Evolutionary conservation across 345 rosid genomes (phyloP), one percentile per base, ranked within the genome.

Genomic region (Citrus reticulata): DNA sequence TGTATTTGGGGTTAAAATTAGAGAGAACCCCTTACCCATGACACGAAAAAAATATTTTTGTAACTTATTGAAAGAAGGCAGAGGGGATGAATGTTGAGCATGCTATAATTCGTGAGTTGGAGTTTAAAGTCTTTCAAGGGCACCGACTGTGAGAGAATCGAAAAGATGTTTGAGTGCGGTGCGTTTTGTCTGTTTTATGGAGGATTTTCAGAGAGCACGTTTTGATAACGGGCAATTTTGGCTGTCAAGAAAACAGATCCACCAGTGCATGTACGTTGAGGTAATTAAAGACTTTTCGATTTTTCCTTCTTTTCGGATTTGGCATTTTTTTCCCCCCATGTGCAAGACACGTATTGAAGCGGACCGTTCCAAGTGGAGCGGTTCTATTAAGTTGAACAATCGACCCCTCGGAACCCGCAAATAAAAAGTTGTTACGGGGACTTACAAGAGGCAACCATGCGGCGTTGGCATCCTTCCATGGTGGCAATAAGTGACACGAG

Each of bases 1-100:
- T 66, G 29, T 14, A 22, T 0, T 35, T 20, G 27, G 29, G 14
- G 29, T 35, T 6, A 66, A 20, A 20, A 66, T 66, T 13, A 9
- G 70, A 35, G 7, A 66, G n/a, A 14, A 63, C 2, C 20, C 32
- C 51, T 46, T 42, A 42, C 49, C 57, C 11, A 24, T 10, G 24
- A 42, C 42, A 19, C 11, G 0, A 68, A 13, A 40, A 40, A 13
- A 51, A 16, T 1, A 1, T 4, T 13, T 51, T 66, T 66, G 69
- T 49, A 34, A 65, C 49, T 68, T 61, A 61, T 51, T 60, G 79
- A 6, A 34, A 80, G 39, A 27, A 35, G 69, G 62, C 4, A 49
- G 70, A 1, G 79, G 70, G 75, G 79, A 68, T 75, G 75, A 74
- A 69, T 7, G 1, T 8, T 32, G 58, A 66, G 46, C 1, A 35